A percentile compares a stretch with the other conserved stretches of the same genome.
Evolutionary conservation across 345 rosid species (phyloP).

Genomic region (Citrus sinensis): DVS_A1.0 CM039169.1:27903001-27903500

Average conservation of each 20-base stretch:
- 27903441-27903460: neutral
- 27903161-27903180: neutral
- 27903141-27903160: neutral
- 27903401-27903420: no score
- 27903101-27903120: neutral
- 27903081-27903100: neutral
- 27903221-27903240: neutral
- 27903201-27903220: neutral
- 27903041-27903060: slow-evolving; percentile 63
- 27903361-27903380: neutral
- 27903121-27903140: neutral
- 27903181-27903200: slow-evolving; percentile 5
- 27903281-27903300: neutral
- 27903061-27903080: slow-evolving; percentile 39
- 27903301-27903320: no score
- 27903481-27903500: neutral
- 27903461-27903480: neutral
- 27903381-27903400: no score
- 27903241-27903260: neutral
- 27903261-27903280: neutral
- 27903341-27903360: no score
- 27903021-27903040: slow-evolving; percentile 92
- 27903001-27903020: slow-evolving; percentile 87
- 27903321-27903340: no score
- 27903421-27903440: neutral